These are phyloP conservation scores for Moniliophthora roreri DNA, from an alignment of 1,284 basidiomycete genomes.

Conservation along the genomic window DNA sequence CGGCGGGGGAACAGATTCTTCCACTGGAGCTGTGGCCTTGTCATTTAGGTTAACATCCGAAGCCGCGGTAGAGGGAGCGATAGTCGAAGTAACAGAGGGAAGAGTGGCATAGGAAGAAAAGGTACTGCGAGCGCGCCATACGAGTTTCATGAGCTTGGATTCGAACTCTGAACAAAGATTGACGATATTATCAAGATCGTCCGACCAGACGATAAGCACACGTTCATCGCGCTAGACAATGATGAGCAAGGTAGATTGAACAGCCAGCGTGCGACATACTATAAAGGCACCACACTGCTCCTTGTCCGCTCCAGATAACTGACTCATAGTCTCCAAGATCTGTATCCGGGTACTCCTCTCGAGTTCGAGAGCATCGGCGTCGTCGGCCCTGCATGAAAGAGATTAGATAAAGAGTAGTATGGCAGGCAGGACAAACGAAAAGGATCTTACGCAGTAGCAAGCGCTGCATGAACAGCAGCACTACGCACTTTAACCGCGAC, in stretches of 20 bases:
- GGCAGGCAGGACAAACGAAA: constrained; percentile 3
- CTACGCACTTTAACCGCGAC: constrained; percentile 80
- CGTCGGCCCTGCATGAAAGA: constrained; percentile 41
- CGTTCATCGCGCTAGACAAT: constrained; percentile 63
- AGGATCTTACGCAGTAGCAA: constrained; percentile 60
- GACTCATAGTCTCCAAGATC: constrained; percentile 60
- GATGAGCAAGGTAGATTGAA: not conserved
- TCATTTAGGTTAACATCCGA: constrained; percentile 56
- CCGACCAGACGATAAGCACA: constrained; percentile 76
- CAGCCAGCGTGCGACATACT: constrained; percentile 45
- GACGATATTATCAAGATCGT: constrained; percentile 70
- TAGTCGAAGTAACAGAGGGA: constrained; percentile 30
- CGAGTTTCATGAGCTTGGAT: constrained; percentile 76
- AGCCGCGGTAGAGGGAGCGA: constrained; percentile 38
- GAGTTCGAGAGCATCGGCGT: constrained; percentile 54
- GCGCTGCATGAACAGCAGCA: constrained; percentile 79
- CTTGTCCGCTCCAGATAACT: constrained; percentile 71
- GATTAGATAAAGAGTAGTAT: constrained; percentile 3
- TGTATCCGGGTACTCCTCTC: constrained; percentile 63
- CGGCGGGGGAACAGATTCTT: constrained; percentile 22
- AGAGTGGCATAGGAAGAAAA: constrained; percentile 32
- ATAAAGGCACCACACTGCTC: constrained; percentile 86
- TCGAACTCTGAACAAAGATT: constrained; percentile 68
- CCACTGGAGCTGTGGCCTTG: constrained; percentile 24
- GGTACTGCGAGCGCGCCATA: constrained; percentile 60